These are phyloP conservation scores for Paecilomyces fulvus DNA, from an alignment of 2,329 filamentous ascomycete species.

Conservation along the genomic window DNA sequence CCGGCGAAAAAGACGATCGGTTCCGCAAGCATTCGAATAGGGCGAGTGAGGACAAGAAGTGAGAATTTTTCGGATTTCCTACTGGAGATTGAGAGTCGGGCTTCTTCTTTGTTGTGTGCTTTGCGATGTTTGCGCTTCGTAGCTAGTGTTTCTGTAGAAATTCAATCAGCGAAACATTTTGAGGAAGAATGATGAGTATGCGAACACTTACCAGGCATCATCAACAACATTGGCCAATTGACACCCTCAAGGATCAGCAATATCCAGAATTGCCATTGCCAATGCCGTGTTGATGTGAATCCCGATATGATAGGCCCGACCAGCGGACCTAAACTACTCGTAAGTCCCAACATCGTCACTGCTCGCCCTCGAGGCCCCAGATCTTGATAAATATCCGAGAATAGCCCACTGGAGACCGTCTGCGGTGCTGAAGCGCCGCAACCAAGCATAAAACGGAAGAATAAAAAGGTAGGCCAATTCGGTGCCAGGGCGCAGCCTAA, in stretches of 20 bases:
- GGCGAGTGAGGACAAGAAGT: slow-evolving; percentile 46
- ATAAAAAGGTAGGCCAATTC: slow-evolving; percentile 22
- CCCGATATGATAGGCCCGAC: slow-evolving; percentile 31
- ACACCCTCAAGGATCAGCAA: slow-evolving; percentile 52
- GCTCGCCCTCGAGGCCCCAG: slow-evolving; percentile 12
- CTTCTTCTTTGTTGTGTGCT: slow-evolving; percentile 20
- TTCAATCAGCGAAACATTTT: background rate
- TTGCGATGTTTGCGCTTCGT: background rate
- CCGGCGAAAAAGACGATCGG: slow-evolving; percentile 61
- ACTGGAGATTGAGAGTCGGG: slow-evolving; percentile 8
- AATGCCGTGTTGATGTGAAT: slow-evolving; percentile 20
- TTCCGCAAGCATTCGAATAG: slow-evolving; percentile 62
- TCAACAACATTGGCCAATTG: slow-evolving; percentile 51
- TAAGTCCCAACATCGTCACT: slow-evolving; percentile 4
- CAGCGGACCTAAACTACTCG: slow-evolving; percentile 18
- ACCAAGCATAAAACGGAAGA: slow-evolving; percentile 31
- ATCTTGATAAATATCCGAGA: slow-evolving; percentile 31
- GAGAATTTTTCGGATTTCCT: background rate
- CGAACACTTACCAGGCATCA: slow-evolving; percentile 54
- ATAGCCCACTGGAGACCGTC: slow-evolving; percentile 30
- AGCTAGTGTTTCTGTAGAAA: background rate
- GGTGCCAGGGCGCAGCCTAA: slow-evolving; percentile 29
- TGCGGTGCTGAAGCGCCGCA: slow-evolving; percentile 25
- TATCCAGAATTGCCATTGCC: slow-evolving; percentile 44
- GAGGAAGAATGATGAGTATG: slow-evolving; percentile 44